Conservation (phyloP, 768 basidiomycete species). For the Trametes sanguinea region DNA sequence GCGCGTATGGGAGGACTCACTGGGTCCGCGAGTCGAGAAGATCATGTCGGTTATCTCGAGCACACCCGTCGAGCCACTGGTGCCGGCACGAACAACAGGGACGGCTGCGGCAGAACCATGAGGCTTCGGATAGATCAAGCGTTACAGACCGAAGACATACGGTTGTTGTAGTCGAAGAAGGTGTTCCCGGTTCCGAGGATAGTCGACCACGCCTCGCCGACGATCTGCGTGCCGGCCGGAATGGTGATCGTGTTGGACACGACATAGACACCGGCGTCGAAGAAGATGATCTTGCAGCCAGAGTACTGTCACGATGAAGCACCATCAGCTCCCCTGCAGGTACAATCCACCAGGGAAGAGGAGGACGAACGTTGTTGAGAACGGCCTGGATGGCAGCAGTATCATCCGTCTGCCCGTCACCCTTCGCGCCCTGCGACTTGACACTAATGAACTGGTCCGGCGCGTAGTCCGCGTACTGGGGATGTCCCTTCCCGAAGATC, state of each 20-base stretch:
- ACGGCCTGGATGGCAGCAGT: constrained; percentile 64
- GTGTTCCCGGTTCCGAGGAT: constrained; percentile 46
- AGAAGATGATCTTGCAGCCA: constrained; percentile 80
- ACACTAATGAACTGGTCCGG: constrained; percentile 72
- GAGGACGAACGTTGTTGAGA: constrained; percentile 51
- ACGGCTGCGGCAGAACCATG: constrained; percentile 26
- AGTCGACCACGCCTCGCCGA: constrained; percentile 53
- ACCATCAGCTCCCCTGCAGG: not conserved
- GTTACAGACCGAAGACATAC: not conserved
- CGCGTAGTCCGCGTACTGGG: constrained; percentile 59
- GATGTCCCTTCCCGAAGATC: constrained; percentile 63
- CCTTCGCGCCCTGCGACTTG: constrained; percentile 65
- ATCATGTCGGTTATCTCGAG: constrained; percentile 51
- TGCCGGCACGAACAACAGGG: constrained; percentile 46
- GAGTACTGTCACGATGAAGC: constrained; percentile 48
- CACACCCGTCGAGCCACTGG: constrained; percentile 38
- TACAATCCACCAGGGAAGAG: not conserved
- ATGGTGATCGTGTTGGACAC: constrained; percentile 48
- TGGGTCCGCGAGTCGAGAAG: constrained; percentile 43
- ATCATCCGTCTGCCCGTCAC: constrained; percentile 78
- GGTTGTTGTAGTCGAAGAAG: constrained; percentile 43
- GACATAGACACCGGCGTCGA: constrained; percentile 64
- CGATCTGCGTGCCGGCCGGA: constrained; percentile 47
- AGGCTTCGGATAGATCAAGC: not conserved
- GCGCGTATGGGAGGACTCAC: constrained; percentile 23